These are phyloP conservation scores for Pelargonium myrrhifolium DNA, from an alignment of 441 rosid species.

Conservation along the genomic window DNA sequence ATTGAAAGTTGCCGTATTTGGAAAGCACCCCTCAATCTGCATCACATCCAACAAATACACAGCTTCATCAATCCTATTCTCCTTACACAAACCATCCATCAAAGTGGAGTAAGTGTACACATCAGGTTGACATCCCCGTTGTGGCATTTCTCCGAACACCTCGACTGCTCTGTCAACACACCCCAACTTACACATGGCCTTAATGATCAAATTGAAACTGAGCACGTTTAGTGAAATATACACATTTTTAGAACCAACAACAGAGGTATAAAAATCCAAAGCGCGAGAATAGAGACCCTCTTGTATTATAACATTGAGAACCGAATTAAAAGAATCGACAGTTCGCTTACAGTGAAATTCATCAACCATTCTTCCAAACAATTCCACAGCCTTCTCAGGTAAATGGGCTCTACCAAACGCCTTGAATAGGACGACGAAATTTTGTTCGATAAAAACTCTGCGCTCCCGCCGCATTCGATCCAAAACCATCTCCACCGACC, in stretches of 20 bases:
- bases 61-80: slow-evolving; percentile 69
- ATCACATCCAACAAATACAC: slow-evolving; percentile 83
- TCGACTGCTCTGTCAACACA: slow-evolving; percentile 59
- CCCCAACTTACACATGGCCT: slow-evolving; percentile 65
- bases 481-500: slow-evolving; percentile 48
- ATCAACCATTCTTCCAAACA: slow-evolving; percentile 55
- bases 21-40: slow-evolving; percentile 86
- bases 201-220: slow-evolving; percentile 67
- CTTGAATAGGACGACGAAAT: slow-evolving; percentile 53
- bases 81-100: slow-evolving; percentile 92
- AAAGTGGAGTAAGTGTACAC: slow-evolving; percentile 74
- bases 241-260: slow-evolving; percentile 36
- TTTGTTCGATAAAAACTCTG: slow-evolving; percentile 48
- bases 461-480: slow-evolving; percentile 53
- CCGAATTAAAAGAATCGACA: slow-evolving; percentile 55
- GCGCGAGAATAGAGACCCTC: slow-evolving; percentile 51
- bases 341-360: slow-evolving; percentile 34
- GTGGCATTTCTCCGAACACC: slow-evolving; percentile 65
- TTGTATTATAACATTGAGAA: slow-evolving; percentile 57
- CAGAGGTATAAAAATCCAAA: slow-evolving; percentile 55
- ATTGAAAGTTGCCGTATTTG: slow-evolving; percentile 54
- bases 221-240: slow-evolving; percentile 56
- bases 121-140: slow-evolving; percentile 52
- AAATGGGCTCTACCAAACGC: slow-evolving; percentile 70
- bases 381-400: slow-evolving; percentile 53